phyloP scores from a whole-genome alignment of 108 stramenopile genomes.

The Hondaea fermentalgiana region DNA sequence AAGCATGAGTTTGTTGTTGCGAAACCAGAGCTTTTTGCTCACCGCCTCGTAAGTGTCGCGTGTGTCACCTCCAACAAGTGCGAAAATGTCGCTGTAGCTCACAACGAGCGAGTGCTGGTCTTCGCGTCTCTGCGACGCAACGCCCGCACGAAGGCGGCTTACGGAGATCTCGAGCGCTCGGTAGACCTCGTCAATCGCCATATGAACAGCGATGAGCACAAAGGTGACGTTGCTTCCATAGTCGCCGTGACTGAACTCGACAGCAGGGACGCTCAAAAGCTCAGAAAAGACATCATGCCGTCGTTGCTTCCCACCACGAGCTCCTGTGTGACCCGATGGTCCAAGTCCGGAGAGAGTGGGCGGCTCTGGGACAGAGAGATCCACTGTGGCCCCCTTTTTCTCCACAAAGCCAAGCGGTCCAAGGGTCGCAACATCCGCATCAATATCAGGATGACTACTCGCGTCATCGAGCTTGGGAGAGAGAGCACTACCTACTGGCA shows the following conservation, averaged over 20 bases:
- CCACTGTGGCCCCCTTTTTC: not conserved
- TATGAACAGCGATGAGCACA: not conserved
- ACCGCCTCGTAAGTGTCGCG: not conserved
- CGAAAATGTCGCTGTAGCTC: not conserved
- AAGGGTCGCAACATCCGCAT: not conserved
- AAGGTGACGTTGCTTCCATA: not conserved
- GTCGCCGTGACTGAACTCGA: not conserved
- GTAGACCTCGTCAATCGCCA: not conserved
- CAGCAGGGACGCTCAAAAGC: not conserved
- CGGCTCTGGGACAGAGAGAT: not conserved
- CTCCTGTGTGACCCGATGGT: too few relatives aligned
- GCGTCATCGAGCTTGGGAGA: not conserved
- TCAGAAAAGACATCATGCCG: not conserved
- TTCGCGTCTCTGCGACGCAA: not conserved
- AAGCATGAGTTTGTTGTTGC: not conserved
- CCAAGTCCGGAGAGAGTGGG: not conserved
- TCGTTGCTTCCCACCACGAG: not conserved
- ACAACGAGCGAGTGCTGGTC: not conserved
- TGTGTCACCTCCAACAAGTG: not conserved
- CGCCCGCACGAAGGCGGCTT: not conserved
- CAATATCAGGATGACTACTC: not conserved
- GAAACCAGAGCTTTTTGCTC: not conserved
- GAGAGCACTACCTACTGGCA: not conserved
- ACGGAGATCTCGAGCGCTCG: not conserved
- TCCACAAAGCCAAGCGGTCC: too few relatives aligned